Evolutionary conservation across 768 basidiomycete species (phyloP).

Genomic region (Suillus paluster): DNA sequence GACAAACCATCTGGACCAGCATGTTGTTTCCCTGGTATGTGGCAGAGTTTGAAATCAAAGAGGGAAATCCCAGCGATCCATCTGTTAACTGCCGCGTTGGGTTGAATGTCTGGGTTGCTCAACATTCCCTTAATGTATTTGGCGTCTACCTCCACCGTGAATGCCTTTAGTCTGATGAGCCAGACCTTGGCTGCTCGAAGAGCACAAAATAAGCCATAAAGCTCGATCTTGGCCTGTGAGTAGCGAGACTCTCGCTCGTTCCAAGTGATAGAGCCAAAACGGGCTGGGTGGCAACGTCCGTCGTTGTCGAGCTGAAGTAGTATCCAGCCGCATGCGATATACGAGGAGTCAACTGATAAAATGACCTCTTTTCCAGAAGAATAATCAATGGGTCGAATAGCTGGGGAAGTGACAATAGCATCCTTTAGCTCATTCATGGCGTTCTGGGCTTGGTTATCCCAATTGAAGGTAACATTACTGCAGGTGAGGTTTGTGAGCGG

Average conservation of each 20-base stretch:
- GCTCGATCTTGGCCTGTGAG: constrained; percentile 30
- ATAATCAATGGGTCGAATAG: neutral
- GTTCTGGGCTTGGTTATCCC: constrained; percentile 7
- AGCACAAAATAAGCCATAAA: constrained; percentile 32
- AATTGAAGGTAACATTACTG: constrained; percentile 27
- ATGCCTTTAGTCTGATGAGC: constrained; percentile 35
- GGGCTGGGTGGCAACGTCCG: constrained; percentile 24
- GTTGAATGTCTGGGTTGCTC: constrained; percentile 35
- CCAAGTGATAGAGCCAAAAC: constrained; percentile 41
- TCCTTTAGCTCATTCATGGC: constrained; percentile 24
- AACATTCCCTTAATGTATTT: constrained; percentile 47
- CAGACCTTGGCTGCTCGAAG: constrained; percentile 26
- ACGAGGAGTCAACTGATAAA: constrained; percentile 31
- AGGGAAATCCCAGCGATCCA: constrained; percentile 33
- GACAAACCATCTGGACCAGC: constrained; percentile 38
- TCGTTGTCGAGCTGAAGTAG: constrained; percentile 28
- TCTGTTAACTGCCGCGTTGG: constrained; percentile 34
- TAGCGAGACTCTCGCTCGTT: constrained; percentile 2
- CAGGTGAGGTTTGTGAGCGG: constrained; percentile 31
- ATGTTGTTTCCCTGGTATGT: constrained; percentile 27
- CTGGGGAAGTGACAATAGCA: constrained; percentile 10
- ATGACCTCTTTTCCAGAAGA: constrained; percentile 13
- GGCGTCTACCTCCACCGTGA: constrained; percentile 44
- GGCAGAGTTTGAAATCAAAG: constrained; percentile 37
- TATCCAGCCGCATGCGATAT: constrained; percentile 41